Evolutionary conservation across 2,329 filamentous ascomycete genomes (phyloP).

Genomic region (Exophiala bonariae): DNA sequence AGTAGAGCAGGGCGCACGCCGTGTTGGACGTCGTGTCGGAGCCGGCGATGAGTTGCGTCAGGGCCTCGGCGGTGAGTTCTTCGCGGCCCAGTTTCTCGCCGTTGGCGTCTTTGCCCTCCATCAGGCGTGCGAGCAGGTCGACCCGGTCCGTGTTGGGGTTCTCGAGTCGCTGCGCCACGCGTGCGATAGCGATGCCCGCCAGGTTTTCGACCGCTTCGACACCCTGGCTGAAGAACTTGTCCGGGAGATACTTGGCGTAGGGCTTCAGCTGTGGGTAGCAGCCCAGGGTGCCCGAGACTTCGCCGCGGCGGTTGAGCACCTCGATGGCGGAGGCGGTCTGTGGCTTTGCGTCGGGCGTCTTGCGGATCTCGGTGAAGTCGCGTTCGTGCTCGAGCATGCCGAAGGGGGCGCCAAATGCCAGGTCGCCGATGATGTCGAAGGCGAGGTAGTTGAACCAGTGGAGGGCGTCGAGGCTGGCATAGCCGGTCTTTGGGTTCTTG

Average conservation of each 20-base stretch:
- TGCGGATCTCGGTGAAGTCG: slow-evolving; percentile 73
- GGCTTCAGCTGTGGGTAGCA: slow-evolving; percentile 73
- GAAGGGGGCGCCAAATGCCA: slow-evolving; percentile 74
- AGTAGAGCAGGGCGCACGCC: slow-evolving; percentile 79
- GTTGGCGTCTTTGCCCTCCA: slow-evolving; percentile 81
- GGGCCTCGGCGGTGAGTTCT: slow-evolving; percentile 83
- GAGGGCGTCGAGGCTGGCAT: slow-evolving; percentile 69
- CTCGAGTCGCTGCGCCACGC: slow-evolving; percentile 70
- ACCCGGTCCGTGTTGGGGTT: slow-evolving; percentile 64
- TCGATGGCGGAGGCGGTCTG: slow-evolving; percentile 78
- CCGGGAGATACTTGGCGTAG: slow-evolving; percentile 76
- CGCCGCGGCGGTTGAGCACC: slow-evolving; percentile 83
- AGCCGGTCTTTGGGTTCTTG: slow-evolving; percentile 48
- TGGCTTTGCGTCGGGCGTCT: slow-evolving; percentile 59
- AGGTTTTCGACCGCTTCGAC: slow-evolving; percentile 74
- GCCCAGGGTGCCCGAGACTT: slow-evolving; percentile 79
- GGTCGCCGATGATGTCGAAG: slow-evolving; percentile 60
- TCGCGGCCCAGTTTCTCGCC: slow-evolving; percentile 73
- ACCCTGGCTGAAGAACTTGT: slow-evolving; percentile 77
- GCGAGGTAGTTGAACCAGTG: slow-evolving; percentile 76
- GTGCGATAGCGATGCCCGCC: slow-evolving; percentile 82
- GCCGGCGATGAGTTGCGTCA: slow-evolving; percentile 81
- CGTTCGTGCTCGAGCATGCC: slow-evolving; percentile 77
- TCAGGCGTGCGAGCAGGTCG: slow-evolving; percentile 78
- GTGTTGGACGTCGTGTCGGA: slow-evolving; percentile 70